These are phyloP conservation scores for Botrytis sinoallii DNA, from an alignment of 2,329 filamentous ascomycete genomes.

Conservation along the genomic window DNA sequence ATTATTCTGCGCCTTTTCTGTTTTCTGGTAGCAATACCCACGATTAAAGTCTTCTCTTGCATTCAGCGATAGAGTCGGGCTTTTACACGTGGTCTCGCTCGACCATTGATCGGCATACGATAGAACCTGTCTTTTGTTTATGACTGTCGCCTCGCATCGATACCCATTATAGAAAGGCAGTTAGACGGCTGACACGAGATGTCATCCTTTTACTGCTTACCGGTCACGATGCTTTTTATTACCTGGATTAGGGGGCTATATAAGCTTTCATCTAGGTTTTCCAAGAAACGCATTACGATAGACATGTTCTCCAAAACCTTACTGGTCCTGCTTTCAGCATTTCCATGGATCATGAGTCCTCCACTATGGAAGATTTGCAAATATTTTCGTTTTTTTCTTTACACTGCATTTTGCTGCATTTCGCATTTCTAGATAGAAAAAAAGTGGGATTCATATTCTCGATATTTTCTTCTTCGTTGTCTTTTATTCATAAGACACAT, in stretches of 20 bases:
- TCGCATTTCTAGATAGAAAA: constrained; percentile 31
- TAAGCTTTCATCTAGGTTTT: constrained; percentile 23
- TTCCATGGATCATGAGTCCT: constrained; percentile 27
- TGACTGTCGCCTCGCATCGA: constrained; percentile 35
- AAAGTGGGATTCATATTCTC: constrained; percentile 32
- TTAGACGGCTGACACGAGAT: constrained; percentile 36
- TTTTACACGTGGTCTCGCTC: constrained; percentile 30
- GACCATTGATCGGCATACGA: constrained; percentile 39
- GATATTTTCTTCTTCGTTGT: constrained; percentile 24
- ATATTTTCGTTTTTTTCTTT: constrained; percentile 28
- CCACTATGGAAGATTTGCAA: constrained; percentile 34
- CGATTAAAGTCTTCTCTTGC: constrained; percentile 32
- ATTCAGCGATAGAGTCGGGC: constrained; percentile 32
- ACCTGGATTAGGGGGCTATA: constrained; percentile 26
- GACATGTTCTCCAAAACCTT: constrained; percentile 35
- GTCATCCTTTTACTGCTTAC: constrained; percentile 34
- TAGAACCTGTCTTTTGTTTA: constrained; percentile 41
- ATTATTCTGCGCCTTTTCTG: constrained; percentile 30
- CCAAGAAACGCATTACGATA: constrained; percentile 38
- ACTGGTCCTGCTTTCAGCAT: constrained; percentile 28
- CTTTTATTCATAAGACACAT: constrained; percentile 18
- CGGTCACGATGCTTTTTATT: constrained; percentile 36
- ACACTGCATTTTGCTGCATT: constrained; percentile 26
- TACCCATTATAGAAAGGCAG: constrained; percentile 39
- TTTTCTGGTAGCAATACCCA: constrained; percentile 37